Percentiles rank a stretch among this genome's conserved stretches.
phyloP scores from a whole-genome alignment of 176 grass and related monocot genomes.

The Aegilops speltoides region DNA sequence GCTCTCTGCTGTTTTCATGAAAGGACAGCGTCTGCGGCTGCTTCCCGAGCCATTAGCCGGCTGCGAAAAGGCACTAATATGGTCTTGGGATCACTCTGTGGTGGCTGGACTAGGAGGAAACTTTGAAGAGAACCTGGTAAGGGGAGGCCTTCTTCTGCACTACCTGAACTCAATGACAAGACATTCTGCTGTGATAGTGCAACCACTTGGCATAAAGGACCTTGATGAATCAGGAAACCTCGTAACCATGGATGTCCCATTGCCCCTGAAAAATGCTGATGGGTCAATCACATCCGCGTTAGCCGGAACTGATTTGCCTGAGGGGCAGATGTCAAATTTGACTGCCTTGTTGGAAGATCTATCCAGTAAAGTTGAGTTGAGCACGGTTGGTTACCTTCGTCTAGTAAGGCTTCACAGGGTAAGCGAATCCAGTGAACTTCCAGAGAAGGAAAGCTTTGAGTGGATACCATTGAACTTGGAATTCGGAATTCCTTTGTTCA shows the following conservation, averaged over 20 bases:
- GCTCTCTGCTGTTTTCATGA: conserved; percentile 85
- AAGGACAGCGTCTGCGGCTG: conserved; percentile 72
- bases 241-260: conserved; percentile 60
- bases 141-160: conserved; percentile 71
- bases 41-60: conserved; percentile 76
- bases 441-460: conserved; percentile 46
- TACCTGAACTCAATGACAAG: conserved; percentile 84
- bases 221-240: conserved; percentile 73
- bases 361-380: conserved; percentile 58
- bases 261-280: conserved; percentile 73
- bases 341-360: conserved; percentile 55
- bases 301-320: conserved; percentile 19
- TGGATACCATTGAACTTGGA: conserved; percentile 93
- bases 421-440: conserved; percentile 24
- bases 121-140: conserved; percentile 84
- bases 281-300: conserved; percentile 48
- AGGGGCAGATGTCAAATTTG: conserved; percentile 47
- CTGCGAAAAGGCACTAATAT: conserved; percentile 85
- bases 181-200: conserved; percentile 76
- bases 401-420: conserved; percentile 71
- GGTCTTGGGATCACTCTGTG: conserved; percentile 84
- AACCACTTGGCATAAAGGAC: conserved; percentile 74
- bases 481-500: conserved; percentile 90
- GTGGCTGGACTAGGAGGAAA: conserved; percentile 65
- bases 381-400: conserved; percentile 78